A percentile compares a stretch with the other conserved stretches of the same genome.
Conservation (phyloP, 2,329 filamentous ascomycete genomes). For the Fusarium luffae region DNA sequence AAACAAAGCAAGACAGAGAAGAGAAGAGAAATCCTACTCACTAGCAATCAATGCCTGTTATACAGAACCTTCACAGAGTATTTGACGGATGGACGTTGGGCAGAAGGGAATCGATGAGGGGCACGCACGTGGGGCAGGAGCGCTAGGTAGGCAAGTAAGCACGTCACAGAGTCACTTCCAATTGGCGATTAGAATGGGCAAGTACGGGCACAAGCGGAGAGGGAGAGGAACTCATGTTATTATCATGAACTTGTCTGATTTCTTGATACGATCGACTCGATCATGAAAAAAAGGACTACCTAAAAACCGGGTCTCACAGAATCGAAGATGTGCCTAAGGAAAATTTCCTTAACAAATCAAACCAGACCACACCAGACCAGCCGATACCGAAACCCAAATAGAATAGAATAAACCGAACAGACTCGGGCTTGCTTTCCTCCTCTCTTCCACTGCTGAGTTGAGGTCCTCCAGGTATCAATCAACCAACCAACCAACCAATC, state of each 20-base stretch:
- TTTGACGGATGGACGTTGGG: slow-evolving; percentile 17
- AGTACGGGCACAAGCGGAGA: slow-evolving; percentile 7
- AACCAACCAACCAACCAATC: slow-evolving; percentile 13
- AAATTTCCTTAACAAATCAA: slow-evolving; percentile 22
- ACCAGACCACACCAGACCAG: slow-evolving; percentile 7
- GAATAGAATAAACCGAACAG: slow-evolving; percentile 26
- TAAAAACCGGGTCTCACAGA: slow-evolving; percentile 36
- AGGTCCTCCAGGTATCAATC: slow-evolving; percentile 27
- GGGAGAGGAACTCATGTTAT: slow-evolving; percentile 23
- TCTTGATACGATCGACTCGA: slow-evolving; percentile 27
- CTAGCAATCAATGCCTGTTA: slow-evolving; percentile 9
- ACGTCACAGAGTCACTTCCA: slow-evolving; percentile 33
- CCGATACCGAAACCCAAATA: slow-evolving; percentile 9
- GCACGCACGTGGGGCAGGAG: slow-evolving; percentile 43
- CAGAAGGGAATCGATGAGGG: slow-evolving; percentile 25
- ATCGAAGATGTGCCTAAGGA: slow-evolving; percentile 31
- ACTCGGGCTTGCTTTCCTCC: slow-evolving; percentile 11
- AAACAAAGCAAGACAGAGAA: neutral
- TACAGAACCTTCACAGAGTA: slow-evolving; percentile 13
- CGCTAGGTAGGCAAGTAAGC: slow-evolving; percentile 43
- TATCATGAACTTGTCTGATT: slow-evolving; percentile 40
- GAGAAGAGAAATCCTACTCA: neutral
- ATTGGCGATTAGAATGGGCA: slow-evolving; percentile 19
- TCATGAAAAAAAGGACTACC: slow-evolving; percentile 36
- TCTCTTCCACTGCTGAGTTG: slow-evolving; percentile 11